phyloP scores from a whole-genome alignment of 1,139 yeast species.

The Yamadazyma diddensiae region DNA sequence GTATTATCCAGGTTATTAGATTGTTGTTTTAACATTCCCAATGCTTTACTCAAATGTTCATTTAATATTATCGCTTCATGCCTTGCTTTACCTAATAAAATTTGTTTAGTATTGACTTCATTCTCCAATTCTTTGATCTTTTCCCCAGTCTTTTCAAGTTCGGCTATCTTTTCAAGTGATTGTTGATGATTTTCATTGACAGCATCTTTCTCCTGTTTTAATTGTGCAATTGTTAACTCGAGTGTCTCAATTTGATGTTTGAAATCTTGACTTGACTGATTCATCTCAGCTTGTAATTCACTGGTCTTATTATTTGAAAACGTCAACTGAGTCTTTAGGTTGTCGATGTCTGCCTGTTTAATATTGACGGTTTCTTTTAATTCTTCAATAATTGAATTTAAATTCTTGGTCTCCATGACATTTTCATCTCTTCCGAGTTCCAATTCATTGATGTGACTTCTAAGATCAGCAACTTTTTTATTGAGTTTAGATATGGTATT shows the following conservation, averaged over 20 bases:
- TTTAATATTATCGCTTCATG: slow-evolving; percentile 95
- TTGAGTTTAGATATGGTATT: slow-evolving; percentile 31
- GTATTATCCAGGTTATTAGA: slow-evolving; percentile 61
- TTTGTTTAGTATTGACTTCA: slow-evolving; percentile 64
- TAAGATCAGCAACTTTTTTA: slow-evolving; percentile 39
- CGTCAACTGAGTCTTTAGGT: slow-evolving; percentile 14
- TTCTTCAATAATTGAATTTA: slow-evolving; percentile 45
- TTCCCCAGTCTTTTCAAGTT: slow-evolving; percentile 10
- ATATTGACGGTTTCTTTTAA: slow-evolving; percentile 33
- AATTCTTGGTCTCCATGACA: slow-evolving; percentile 40
- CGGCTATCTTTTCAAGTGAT: slow-evolving; percentile 13
- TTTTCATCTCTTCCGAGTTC: slow-evolving; percentile 48
- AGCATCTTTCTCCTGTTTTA: slow-evolving; percentile 10
- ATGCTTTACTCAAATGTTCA: slow-evolving; percentile 89
- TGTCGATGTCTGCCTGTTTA: slow-evolving; percentile 13
- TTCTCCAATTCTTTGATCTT: slow-evolving; percentile 16
- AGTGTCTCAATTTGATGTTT: slow-evolving; percentile 17
- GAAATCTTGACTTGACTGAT: slow-evolving; percentile 10
- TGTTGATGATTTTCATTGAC: slow-evolving; percentile 5
- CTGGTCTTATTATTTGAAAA: background rate
- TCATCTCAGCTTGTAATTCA: slow-evolving; percentile 17
- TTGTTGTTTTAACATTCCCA: slow-evolving; percentile 73
- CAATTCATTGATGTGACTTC: slow-evolving; percentile 44
- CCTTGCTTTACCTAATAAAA: slow-evolving; percentile 82
- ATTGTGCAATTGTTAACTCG: slow-evolving; percentile 14